Conservation (phyloP, 2,329 filamentous ascomycete genomes). For the Sarocladiaceae sp. region DNA sequence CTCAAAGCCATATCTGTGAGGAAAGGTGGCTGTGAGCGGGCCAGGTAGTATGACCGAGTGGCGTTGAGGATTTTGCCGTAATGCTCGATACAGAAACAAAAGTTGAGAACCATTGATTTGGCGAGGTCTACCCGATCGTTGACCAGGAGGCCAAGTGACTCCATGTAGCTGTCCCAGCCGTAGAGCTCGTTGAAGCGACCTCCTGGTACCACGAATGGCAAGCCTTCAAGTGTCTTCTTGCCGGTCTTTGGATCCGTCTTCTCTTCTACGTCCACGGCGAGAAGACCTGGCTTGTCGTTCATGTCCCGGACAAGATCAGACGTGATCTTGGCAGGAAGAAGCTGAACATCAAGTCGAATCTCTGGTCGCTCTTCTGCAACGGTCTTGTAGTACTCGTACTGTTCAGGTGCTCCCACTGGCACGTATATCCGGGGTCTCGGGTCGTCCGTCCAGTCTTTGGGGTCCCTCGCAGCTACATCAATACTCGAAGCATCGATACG, state of each 20-base stretch:
- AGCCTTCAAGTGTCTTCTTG: constrained; percentile 67
- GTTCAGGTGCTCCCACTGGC: constrained; percentile 77
- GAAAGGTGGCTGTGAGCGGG: constrained; percentile 92
- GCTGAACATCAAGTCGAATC: constrained; percentile 80
- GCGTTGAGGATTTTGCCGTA: constrained; percentile 99
- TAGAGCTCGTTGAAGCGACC: constrained; percentile 98
- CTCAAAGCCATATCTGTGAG: constrained; percentile 95
- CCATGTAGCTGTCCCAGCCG: constrained; percentile 99
- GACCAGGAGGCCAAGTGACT: constrained; percentile 81
- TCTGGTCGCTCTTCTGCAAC: constrained; percentile 77
- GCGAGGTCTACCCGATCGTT: constrained; percentile 83
- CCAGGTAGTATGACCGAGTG: constrained; percentile 92
- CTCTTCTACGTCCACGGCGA: constrained; percentile 87
- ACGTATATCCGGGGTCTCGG: constrained; percentile 90
- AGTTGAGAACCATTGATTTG: constrained; percentile 93
- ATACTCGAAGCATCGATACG: constrained; percentile 87
- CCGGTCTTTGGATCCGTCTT: constrained; percentile 59
- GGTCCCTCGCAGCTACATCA: constrained; percentile 79
- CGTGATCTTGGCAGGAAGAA: constrained; percentile 73
- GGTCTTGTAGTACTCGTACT: constrained; percentile 82
- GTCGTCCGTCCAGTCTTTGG: constrained; percentile 92
- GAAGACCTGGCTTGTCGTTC: constrained; percentile 81
- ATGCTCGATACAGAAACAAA: constrained; percentile 97
- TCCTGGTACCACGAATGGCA: constrained; percentile 96
- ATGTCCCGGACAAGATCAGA: constrained; percentile 77